Base-by-base conservation (phyloP, 2,329 filamentous ascomycete species). In the Ceratocystis cacaofunesta region DNA sequence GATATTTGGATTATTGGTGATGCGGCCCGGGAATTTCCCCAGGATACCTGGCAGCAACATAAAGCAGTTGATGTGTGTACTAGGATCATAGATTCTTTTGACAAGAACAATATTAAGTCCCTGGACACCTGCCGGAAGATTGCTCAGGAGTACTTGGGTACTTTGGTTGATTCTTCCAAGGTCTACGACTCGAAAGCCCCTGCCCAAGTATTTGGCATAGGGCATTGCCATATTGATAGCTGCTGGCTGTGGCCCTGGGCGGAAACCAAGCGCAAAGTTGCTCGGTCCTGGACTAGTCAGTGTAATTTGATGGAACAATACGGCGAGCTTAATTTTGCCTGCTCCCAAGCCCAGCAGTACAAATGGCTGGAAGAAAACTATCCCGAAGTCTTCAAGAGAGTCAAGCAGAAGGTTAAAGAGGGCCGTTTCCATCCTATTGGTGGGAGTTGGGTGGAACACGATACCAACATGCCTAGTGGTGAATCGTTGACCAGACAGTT, bases 241-340 rank as follows among this genome's bases (percentile, higher is more conserved):
- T 96, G 92, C 76, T 99, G 94, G 94, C 80, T 99, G 44, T 99
- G 94, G 94, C 94, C 94, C 0, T 99, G 91, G 83, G 94, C 88
- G 8, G 94, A 99, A 78, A 97, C 94, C 0, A 96, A 95, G 77
- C 88, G 94, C 72, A 99, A 99, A 78, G 88, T 97, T 36, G 92
- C 88, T 22, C 85, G 94, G 58, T 96, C 92, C 8, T 99, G 94
- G 94, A 92, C 90, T 1, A 97, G 90, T 73, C 94, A 99, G 75
- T 96, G 92, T 75, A 88, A 96, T 72, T 78, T 99, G 71, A 90
- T 99, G 82, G 94, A 99, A 68, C 84, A 89, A 43, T 99, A 97
- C 70, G 90, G 92, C 0, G 94, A 99, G 76, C 86, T 95, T 71
- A 86, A 90, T 60, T 99, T 99, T 78, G 86, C 88, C 64, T 91